These are phyloP conservation scores for Angomonas deanei DNA, from an alignment of 208 protist genomes.

Conservation along the genomic window DNA sequence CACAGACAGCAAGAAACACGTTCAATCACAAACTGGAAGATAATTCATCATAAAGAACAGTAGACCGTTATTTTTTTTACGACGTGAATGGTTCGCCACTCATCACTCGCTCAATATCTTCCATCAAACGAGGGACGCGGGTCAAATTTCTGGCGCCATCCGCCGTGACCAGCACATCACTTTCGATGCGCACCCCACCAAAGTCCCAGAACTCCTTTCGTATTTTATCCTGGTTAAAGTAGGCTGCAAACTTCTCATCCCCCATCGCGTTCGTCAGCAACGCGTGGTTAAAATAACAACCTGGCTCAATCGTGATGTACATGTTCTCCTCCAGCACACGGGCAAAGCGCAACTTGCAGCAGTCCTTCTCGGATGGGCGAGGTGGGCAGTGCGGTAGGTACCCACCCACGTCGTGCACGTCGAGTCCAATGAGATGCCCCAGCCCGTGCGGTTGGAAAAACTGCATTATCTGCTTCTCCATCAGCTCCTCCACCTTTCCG, in stretches of 20 bases:
- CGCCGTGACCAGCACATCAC: slow-evolving; percentile 95
- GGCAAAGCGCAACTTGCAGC: slow-evolving; percentile 84
- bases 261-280: slow-evolving; percentile 78
- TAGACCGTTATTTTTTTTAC: too few relatives aligned
- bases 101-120: slow-evolving; percentile 86
- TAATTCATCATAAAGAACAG: too few relatives aligned
- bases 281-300: slow-evolving; percentile 87
- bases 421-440: slow-evolving; percentile 93
- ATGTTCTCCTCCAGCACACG: slow-evolving; percentile 90
- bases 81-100: slow-evolving; percentile 64
- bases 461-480: slow-evolving; percentile 87
- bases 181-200: slow-evolving; percentile 98
- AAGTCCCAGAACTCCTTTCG: slow-evolving; percentile 73
- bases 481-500: slow-evolving; percentile 88
- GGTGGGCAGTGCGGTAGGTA: slow-evolving; percentile 76
- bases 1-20: too few relatives aligned
- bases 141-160: slow-evolving; percentile 83
- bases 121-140: slow-evolving; percentile 74
- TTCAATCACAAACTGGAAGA: too few relatives aligned
- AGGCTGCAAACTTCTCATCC: slow-evolving; percentile 55
- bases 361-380: slow-evolving; percentile 65
- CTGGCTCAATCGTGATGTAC: slow-evolving; percentile 97
- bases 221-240: slow-evolving; percentile 87
- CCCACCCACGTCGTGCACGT: slow-evolving; percentile 97
- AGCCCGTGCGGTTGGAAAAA: slow-evolving; percentile 97